These are phyloP conservation scores for Ascobolus immersus DNA, from an alignment of 495 filamentous ascomycete genomes.

Conservation along the genomic window DNA sequence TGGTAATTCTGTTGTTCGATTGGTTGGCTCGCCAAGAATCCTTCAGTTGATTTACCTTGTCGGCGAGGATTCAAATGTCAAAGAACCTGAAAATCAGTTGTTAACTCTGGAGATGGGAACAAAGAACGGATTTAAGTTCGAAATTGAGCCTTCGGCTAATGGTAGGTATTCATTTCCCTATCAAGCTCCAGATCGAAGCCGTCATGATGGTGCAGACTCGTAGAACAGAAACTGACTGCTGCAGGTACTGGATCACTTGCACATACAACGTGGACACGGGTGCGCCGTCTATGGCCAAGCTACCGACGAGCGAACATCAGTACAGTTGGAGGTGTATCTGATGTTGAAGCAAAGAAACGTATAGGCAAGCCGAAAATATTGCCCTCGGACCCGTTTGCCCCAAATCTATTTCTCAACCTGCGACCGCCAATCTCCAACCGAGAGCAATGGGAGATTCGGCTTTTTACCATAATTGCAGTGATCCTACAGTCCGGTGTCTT, in stretches of 20 bases:
- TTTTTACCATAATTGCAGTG: constrained; percentile 9
- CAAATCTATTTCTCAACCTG: constrained; percentile 6
- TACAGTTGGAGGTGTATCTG: background rate
- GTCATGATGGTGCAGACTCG: too few relatives aligned
- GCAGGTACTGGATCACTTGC: too few relatives aligned
- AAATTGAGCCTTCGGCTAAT: background rate
- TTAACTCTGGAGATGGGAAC: background rate
- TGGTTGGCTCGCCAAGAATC: constrained; percentile 7
- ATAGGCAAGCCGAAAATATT: background rate
- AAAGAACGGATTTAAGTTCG: background rate
- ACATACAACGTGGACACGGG: too few relatives aligned
- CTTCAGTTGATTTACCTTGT: constrained; percentile 3
- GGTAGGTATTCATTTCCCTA: too few relatives aligned
- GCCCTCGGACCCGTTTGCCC: background rate
- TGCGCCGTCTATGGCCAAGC: too few relatives aligned
- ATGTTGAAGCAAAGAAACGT: background rate
- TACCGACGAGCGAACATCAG: too few relatives aligned
- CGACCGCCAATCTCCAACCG: too few relatives aligned
- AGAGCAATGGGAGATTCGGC: constrained; percentile 6
- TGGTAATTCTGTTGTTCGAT: constrained; percentile 8
- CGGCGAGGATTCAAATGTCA: background rate
- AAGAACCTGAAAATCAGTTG: background rate
- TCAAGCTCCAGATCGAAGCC: too few relatives aligned
- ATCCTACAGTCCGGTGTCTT: constrained; percentile 11
- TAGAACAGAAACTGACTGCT: too few relatives aligned